A percentile compares a stretch with the other conserved stretches of the same genome.
Conservation (phyloP, 192 early-diverging fungal genomes). For the Rhizoclosmatium globosum region DNA sequence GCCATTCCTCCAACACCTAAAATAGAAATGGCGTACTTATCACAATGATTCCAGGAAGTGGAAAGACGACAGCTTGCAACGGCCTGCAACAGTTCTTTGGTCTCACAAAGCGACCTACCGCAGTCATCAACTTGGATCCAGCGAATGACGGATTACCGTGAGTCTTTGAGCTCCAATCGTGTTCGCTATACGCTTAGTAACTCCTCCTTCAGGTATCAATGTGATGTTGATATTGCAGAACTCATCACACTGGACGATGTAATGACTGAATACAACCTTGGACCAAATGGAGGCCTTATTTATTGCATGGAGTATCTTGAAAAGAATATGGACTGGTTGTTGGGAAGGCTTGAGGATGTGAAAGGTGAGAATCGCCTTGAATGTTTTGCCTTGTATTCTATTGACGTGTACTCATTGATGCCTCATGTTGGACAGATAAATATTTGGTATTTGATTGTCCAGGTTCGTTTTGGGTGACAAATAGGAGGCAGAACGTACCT, state of each 20-base stretch:
- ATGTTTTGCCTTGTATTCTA: background rate
- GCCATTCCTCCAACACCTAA: background rate
- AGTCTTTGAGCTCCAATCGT: background rate
- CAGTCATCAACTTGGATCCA: constrained; percentile 68
- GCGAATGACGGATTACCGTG: constrained; percentile 67
- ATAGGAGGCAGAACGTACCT: background rate
- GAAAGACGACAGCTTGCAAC: constrained; percentile 67
- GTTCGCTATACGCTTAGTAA: background rate
- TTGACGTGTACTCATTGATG: background rate
- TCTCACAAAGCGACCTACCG: constrained; percentile 47
- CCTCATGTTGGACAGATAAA: constrained; percentile 39
- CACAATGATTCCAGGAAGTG: constrained; percentile 42
- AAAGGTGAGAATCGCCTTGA: constrained; percentile 41
- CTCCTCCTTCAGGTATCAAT: constrained; percentile 44
- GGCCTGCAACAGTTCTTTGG: constrained; percentile 59
- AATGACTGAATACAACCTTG: constrained; percentile 59
- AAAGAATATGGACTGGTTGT: constrained; percentile 67
- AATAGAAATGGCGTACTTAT: background rate
- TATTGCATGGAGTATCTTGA: constrained; percentile 73
- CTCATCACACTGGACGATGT: constrained; percentile 64
- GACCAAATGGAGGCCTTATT: constrained; percentile 68
- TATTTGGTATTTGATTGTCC: constrained; percentile 69
- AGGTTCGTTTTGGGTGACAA: background rate
- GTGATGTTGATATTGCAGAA: constrained; percentile 59
- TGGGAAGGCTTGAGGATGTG: constrained; percentile 42